Evolutionary conservation across 176 grass and related monocot genomes (phyloP).

Genomic region (Triticum dicoccoides): DNA sequence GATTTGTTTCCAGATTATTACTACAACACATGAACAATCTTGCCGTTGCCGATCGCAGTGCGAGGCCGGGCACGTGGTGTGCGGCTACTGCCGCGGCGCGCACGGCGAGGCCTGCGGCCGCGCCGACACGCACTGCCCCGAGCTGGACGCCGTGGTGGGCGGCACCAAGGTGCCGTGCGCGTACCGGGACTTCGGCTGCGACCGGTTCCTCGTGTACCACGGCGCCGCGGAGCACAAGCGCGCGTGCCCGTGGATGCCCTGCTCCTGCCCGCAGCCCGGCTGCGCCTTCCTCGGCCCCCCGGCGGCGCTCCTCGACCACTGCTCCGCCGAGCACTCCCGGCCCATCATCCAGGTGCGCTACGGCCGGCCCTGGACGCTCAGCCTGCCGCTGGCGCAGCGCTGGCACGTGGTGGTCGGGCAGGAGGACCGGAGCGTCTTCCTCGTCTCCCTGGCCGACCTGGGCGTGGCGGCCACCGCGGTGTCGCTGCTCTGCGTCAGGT

Average conservation of each 20-base stretch:
- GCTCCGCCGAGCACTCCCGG: neutral
- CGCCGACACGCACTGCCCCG: neutral
- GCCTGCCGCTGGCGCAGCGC: neutral
- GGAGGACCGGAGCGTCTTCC: constrained; percentile 14
- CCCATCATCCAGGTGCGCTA: neutral
- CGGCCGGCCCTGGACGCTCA: neutral
- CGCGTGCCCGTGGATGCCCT: neutral
- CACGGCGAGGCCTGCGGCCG: neutral
- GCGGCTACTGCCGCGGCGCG: neutral
- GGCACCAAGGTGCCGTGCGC: constrained; percentile 4
- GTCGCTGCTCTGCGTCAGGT: neutral
- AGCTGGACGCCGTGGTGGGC: neutral
- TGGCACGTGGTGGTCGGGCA: constrained; percentile 2
- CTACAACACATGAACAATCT: neutral
- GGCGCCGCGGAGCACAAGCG: neutral
- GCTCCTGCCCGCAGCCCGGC: constrained; percentile 5
- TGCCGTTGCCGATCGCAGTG: neutral
- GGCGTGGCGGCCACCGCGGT: neutral
- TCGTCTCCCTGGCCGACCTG: neutral
- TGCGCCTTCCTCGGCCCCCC: neutral
- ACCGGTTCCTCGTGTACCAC: neutral
- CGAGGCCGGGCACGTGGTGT: neutral
- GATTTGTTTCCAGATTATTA: neutral
- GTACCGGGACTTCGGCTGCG: neutral
- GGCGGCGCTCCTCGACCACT: neutral